Evolutionary conservation across 1,284 basidiomycete species (phyloP).

Genomic region (Trichosporon ovoides): DNA sequence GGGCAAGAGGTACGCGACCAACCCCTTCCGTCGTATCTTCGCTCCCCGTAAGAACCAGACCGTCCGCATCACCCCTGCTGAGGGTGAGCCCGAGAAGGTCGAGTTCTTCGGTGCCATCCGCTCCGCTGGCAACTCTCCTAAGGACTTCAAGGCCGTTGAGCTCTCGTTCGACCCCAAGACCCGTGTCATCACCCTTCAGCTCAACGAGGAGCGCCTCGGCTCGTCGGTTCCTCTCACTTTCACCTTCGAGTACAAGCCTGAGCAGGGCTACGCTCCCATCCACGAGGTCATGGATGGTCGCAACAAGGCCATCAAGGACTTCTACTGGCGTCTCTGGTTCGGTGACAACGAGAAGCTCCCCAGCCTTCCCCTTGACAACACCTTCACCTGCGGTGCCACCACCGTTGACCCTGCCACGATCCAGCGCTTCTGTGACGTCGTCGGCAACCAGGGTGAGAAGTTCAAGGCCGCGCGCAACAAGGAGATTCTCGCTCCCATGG

Average conservation of each 20-base stretch:
- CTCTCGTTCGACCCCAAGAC: conserved; percentile 59
- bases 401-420: conserved; percentile 69
- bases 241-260: conserved; percentile 80
- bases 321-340: conserved; percentile 97
- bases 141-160: conserved; percentile 83
- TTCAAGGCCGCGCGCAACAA: conserved; percentile 71
- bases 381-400: conserved; percentile 77
- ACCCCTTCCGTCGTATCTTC: conserved; percentile 82
- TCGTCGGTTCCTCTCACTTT: conserved; percentile 74
- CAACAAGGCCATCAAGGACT: conserved; percentile 88
- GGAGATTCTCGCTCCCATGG: conserved; percentile 83
- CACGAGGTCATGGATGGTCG: conserved; percentile 82
- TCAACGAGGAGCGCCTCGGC: conserved; percentile 78
- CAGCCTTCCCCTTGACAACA: conserved; percentile 64
- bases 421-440: conserved; percentile 85
- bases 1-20: conserved; percentile 75
- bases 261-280: conserved; percentile 84
- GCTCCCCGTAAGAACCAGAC: conserved; percentile 74
- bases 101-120: conserved; percentile 71
- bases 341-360: conserved; percentile 74
- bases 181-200: conserved; percentile 62
- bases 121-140: conserved; percentile 60
- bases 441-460: conserved; percentile 85
- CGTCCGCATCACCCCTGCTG: conserved; percentile 58
- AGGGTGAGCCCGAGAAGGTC: conserved; percentile 53